Evolutionary conservation across 2,329 filamentous ascomycete species (phyloP), one percentile per base, ranked within the genome.

Genomic region (Penicillium brevicompactum): DNA sequence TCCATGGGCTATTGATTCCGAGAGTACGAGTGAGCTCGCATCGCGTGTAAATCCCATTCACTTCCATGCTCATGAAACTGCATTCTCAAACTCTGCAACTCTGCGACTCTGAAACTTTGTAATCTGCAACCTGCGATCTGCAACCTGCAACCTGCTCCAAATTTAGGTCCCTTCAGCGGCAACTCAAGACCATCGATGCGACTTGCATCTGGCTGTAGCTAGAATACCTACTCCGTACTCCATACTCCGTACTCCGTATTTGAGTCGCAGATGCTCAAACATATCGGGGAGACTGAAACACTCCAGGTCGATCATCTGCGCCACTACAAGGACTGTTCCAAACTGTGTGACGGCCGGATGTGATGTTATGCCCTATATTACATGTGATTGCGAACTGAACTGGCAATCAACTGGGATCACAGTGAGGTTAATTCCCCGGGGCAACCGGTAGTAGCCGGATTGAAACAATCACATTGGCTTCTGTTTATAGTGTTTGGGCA

Each of bases 311-410:
- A 27, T 27, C 24, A 27, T 27, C 18, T 27, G 24, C 24, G 24
- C 24, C 24, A 27, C 24, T 13, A 34, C 31, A 34, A 34, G 34
- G 6, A 37, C 34, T 18, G 7, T 37, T 37, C 11, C 18, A n/a
- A 34, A 9, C 22, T 45, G 55, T 60, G 58, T 56, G 44, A 62
- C 57, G 13, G 13, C 43, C 42, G 43, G 46, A 46, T 60, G 48
- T 58, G 48, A 49, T 52, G 50, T 51, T 52, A 43, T 55, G 42
- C 56, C 49, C 32, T 43, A 44, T 40, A 54, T 49, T 52, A 37
- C 14, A 49, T 46, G 13, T 34, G 22, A 40, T 62, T 60, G 14
- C 14, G 49, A 58, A 60, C 18, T 13, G 10, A 45, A 16, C 59
- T 40, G 44, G 27, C 40, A 41, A 27, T 46, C 6, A 10, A 5